phyloP scores from a whole-genome alignment of 2,329 filamentous ascomycete genomes.

The Beauveria sp. region DNA sequence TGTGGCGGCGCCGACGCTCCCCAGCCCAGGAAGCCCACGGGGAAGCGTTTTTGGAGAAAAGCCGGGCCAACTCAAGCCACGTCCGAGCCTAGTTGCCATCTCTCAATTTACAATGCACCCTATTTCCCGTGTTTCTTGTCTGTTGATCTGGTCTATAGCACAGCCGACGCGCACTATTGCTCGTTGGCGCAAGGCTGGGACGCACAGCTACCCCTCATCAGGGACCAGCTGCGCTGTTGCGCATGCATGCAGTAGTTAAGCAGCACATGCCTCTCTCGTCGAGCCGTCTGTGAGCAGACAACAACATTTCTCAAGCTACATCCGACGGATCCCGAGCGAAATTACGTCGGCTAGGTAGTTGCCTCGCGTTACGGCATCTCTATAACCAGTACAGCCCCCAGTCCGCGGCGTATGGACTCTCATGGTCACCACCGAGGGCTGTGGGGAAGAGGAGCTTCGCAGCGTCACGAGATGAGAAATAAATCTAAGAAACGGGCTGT shows the following conservation, averaged over 20 bases:
- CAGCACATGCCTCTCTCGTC: background rate
- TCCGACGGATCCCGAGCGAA: too few relatives aligned
- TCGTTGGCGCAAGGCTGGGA: constrained; percentile 3
- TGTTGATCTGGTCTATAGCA: background rate
- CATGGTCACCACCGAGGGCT: background rate
- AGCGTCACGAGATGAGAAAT: constrained; percentile 6
- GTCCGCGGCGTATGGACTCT: background rate
- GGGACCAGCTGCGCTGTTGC: background rate
- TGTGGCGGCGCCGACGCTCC: constrained; percentile 6
- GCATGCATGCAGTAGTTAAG: background rate
- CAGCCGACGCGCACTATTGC: background rate
- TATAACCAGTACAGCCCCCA: too few relatives aligned
- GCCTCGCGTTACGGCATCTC: too few relatives aligned
- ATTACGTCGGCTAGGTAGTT: too few relatives aligned
- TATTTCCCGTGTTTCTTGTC: background rate
- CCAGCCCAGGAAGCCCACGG: background rate
- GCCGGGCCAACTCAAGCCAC: background rate
- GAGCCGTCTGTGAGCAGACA: too few relatives aligned
- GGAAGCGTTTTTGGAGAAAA: background rate
- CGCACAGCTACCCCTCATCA: background rate
- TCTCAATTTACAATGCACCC: background rate
- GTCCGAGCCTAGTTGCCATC: background rate
- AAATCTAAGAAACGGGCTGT: background rate
- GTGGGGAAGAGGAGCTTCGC: constrained; percentile 2
- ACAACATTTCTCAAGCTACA: background rate